Evolutionary conservation across 2,329 filamentous ascomycete genomes (phyloP).

Genomic region (Penicillium nordicum): DNA sequence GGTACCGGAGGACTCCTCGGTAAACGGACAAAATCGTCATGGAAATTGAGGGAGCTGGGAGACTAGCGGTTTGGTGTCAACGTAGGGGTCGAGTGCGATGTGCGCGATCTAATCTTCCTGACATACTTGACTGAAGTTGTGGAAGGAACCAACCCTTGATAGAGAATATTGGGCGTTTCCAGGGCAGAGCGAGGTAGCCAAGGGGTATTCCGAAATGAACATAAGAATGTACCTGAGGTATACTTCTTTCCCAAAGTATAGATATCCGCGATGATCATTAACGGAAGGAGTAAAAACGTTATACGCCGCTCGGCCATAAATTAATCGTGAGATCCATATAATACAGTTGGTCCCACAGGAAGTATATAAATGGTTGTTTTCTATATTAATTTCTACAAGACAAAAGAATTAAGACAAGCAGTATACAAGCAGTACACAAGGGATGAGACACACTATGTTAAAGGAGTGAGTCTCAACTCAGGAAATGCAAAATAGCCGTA

Average conservation of each 20-base stretch:
- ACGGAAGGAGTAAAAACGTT: background rate
- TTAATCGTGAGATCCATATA: background rate
- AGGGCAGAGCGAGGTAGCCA: background rate
- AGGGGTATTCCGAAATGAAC: background rate
- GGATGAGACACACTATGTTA: background rate
- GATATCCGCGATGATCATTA: background rate
- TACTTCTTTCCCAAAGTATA: background rate
- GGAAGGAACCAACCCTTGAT: no score
- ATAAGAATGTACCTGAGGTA: background rate
- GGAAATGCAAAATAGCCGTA: background rate
- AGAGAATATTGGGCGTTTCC: background rate
- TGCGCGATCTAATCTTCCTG: background rate
- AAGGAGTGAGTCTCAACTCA: background rate
- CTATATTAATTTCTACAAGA: background rate
- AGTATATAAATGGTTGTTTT: background rate
- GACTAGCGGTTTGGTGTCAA: background rate
- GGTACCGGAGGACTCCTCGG: slow-evolving; percentile 13
- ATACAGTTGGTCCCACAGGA: background rate
- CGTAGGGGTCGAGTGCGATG: background rate
- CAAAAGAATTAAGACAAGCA: background rate
- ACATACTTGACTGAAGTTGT: background rate
- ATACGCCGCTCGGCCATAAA: background rate
- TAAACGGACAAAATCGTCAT: slow-evolving; percentile 16
- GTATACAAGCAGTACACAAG: slow-evolving; percentile 3
- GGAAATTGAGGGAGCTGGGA: slow-evolving; percentile 6